These are phyloP conservation scores for Punica granatum DNA, from an alignment of 345 rosid species.

Conservation along the genomic window DNA sequence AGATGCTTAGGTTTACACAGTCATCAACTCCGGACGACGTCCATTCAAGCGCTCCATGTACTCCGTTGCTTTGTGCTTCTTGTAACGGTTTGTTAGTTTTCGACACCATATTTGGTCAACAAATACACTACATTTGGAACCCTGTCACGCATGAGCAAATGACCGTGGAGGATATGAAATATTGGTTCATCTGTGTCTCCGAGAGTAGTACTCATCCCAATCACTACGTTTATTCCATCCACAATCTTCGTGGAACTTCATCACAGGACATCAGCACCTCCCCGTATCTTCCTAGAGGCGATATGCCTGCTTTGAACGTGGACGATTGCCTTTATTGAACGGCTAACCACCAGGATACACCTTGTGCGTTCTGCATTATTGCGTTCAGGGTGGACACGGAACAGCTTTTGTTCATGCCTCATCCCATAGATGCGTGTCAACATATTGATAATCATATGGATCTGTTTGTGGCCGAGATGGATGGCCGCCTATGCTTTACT, in stretches of 20 bases:
- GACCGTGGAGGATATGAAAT: neutral
- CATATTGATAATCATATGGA: neutral
- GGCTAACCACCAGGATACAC: neutral
- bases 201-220: too few relatives aligned
- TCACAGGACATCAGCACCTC: neutral
- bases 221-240: neutral
- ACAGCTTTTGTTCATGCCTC: neutral
- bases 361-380: neutral
- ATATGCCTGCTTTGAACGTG: neutral
- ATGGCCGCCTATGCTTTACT: neutral
- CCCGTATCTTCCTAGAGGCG: neutral
- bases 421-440: neutral
- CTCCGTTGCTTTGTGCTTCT: neutral
- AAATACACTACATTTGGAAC: neutral
- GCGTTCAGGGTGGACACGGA: neutral
- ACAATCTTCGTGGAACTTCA: neutral
- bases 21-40: too few relatives aligned
- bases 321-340: neutral
- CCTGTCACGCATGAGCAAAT: neutral
- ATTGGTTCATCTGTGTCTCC: neutral
- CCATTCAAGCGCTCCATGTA: too few relatives aligned
- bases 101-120: neutral
- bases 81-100: neutral
- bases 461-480: neutral
- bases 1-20: neutral